Conservation (phyloP, 345 rosid genomes). For the Rhodamnia rubescens region DNA sequence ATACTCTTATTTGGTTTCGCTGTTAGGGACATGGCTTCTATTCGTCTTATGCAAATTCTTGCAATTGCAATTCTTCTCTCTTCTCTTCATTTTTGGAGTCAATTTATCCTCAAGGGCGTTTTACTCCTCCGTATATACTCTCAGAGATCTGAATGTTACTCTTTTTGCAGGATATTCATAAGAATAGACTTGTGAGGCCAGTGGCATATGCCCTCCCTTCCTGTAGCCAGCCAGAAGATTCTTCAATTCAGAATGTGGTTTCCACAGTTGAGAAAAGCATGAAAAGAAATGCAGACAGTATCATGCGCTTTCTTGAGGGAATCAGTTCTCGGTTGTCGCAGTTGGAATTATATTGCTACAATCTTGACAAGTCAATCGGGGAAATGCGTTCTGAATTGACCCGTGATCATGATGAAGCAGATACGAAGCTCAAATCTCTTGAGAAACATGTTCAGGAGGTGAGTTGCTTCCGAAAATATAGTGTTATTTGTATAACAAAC, state of each 20-base stretch:
- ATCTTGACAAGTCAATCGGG: constrained; percentile 87
- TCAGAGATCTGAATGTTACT: not conserved
- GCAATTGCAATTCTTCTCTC: not conserved
- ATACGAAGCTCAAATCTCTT: constrained; percentile 64
- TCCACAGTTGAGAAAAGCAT: constrained; percentile 55
- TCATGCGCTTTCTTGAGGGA: constrained; percentile 94
- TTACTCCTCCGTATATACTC: not conserved
- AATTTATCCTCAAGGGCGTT: not conserved
- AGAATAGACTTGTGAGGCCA: constrained; percentile 56
- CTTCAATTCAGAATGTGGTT: constrained; percentile 42
- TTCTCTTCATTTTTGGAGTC: not conserved
- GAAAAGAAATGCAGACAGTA: constrained; percentile 66
- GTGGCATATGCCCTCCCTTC: constrained; percentile 41
- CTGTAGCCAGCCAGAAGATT: constrained; percentile 72
- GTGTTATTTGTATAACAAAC: not conserved
- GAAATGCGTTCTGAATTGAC: constrained; percentile 74
- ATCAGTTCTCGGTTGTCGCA: constrained; percentile 92
- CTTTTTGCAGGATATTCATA: constrained; percentile 57
- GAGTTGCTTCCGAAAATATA: not conserved
- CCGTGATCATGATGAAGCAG: constrained; percentile 63
- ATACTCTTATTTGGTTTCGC: not conserved
- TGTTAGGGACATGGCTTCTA: not conserved
- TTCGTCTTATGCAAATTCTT: not conserved
- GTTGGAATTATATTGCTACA: constrained; percentile 79
- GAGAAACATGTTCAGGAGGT: constrained; percentile 98